phyloP scores from a whole-genome alignment of 1,284 basidiomycete species.

The Phlebopus sp. region DNA sequence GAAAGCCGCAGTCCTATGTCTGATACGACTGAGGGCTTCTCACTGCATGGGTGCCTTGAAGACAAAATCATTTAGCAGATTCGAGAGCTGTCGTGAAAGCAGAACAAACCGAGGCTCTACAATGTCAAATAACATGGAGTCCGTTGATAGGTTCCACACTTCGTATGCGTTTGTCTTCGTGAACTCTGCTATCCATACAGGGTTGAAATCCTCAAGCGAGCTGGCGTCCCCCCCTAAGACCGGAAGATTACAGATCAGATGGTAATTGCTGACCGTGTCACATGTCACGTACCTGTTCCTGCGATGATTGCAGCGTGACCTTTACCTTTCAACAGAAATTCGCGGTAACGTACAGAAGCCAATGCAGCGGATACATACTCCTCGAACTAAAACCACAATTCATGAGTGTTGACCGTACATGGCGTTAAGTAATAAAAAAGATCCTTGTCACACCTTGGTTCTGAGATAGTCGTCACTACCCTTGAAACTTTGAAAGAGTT shows the following conservation, averaged over 20 bases:
- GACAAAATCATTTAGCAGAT: conserved; percentile 9
- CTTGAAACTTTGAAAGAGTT: conserved; percentile 60
- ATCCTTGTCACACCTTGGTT: conserved; percentile 57
- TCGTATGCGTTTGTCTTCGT: conserved; percentile 80
- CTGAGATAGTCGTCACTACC: conserved; percentile 93
- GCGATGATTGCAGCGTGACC: conserved; percentile 60
- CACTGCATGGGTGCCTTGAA: conserved; percentile 80
- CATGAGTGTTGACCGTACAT: conserved; percentile 1
- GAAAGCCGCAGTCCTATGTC: conserved; percentile 85
- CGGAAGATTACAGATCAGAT: neutral
- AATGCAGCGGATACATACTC: conserved; percentile 82
- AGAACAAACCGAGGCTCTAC: conserved; percentile 75
- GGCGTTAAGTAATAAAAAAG: conserved; percentile 13
- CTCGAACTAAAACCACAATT: conserved; percentile 55
- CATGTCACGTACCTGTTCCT: conserved; percentile 45
- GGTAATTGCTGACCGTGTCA: too few relatives aligned
- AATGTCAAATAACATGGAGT: conserved; percentile 88
- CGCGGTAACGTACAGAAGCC: conserved; percentile 82
- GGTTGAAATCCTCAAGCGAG: conserved; percentile 73
- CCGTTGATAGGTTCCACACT: conserved; percentile 85
- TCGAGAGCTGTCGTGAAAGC: neutral
- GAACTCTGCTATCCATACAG: conserved; percentile 82
- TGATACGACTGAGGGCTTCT: conserved; percentile 82
- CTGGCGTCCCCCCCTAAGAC: conserved; percentile 42
- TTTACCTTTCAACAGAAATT: conserved; percentile 72